These are phyloP conservation scores for Xanthoconium separans DNA, from an alignment of 1,284 basidiomycete species.

Conservation along the genomic window DNA sequence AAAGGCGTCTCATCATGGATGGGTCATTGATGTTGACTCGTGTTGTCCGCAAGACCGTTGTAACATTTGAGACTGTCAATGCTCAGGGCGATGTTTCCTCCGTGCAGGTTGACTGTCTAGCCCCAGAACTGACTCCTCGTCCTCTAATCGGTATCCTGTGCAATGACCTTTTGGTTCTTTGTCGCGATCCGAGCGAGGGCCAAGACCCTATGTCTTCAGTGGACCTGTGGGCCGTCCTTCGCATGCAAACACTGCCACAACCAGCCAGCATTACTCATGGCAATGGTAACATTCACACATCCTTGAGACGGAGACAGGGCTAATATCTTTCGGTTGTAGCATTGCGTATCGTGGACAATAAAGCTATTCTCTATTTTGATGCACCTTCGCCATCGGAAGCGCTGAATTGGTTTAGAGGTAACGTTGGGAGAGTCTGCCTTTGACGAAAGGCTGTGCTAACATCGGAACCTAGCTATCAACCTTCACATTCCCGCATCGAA, in stretches of 20 bases:
- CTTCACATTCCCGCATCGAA: constrained; percentile 61
- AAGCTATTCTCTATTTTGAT: constrained; percentile 92
- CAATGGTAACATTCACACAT: constrained; percentile 55
- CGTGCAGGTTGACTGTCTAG: constrained; percentile 87
- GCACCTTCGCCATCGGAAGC: constrained; percentile 80
- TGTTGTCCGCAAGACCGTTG: constrained; percentile 85
- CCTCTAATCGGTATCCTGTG: constrained; percentile 80
- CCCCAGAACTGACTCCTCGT: constrained; percentile 76
- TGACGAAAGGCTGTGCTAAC: constrained; percentile 2
- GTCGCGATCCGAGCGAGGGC: constrained; percentile 76
- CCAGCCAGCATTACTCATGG: constrained; percentile 89
- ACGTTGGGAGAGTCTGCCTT: neutral
- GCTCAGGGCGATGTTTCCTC: constrained; percentile 73
- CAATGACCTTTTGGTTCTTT: constrained; percentile 90
- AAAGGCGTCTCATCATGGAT: constrained; percentile 84
- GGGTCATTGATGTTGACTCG: constrained; percentile 81
- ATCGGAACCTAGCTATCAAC: constrained; percentile 51
- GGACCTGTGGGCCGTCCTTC: constrained; percentile 89
- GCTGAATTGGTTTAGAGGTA: constrained; percentile 88
- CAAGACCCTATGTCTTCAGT: constrained; percentile 70
- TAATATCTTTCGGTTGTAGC: constrained; percentile 41
- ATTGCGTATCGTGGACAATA: constrained; percentile 81
- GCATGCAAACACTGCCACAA: constrained; percentile 87
- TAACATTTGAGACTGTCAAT: constrained; percentile 81
- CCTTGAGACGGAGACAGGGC: constrained; percentile 5